These are phyloP conservation scores for Pseudevernia furfuracea DNA, from an alignment of 495 filamentous ascomycete species.

Conservation along the genomic window DNA sequence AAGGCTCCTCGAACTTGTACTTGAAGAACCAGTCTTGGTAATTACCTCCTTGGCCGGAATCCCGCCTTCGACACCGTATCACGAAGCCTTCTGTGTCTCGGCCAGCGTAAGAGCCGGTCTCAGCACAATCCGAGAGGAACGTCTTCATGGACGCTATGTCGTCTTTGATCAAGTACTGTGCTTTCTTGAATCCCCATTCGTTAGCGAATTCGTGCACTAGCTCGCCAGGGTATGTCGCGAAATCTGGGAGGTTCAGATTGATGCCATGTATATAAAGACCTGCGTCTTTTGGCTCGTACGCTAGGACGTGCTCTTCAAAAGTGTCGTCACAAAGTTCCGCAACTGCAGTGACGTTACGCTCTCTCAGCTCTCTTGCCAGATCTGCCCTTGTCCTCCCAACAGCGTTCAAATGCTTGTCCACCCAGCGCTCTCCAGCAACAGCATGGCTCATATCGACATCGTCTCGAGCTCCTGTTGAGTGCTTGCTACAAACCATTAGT, in stretches of 20 bases:
- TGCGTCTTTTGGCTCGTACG: constrained; percentile 73
- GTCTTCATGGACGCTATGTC: constrained; percentile 61
- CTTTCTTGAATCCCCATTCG: constrained; percentile 88
- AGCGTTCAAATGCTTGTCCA: constrained; percentile 66
- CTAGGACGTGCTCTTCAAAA: constrained; percentile 95
- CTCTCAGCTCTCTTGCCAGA: constrained; percentile 63
- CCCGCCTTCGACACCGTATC: constrained; percentile 71
- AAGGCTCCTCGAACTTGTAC: constrained; percentile 98
- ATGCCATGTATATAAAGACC: constrained; percentile 94
- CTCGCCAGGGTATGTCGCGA: constrained; percentile 70
- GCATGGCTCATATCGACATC: constrained; percentile 74
- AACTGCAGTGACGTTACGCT: constrained; percentile 83
- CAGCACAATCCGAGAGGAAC: constrained; percentile 76
- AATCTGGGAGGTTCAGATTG: constrained; percentile 86
- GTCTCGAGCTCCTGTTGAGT: constrained; percentile 73
- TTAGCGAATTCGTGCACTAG: constrained; percentile 85
- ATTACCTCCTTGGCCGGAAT: constrained; percentile 32
- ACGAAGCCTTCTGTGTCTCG: constrained; percentile 96
- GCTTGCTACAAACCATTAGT: constrained; percentile 92
- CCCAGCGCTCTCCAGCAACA: constrained; percentile 72
- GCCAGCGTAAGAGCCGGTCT: constrained; percentile 78
- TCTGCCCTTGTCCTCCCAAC: constrained; percentile 71
- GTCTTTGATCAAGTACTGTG: constrained; percentile 69
- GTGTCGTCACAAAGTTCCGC: constrained; percentile 93
- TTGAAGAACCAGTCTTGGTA: constrained; percentile 98